These are phyloP conservation scores for Xylariaceae sp. DNA, from an alignment of 2,329 filamentous ascomycete species.

Conservation along the genomic window DNA sequence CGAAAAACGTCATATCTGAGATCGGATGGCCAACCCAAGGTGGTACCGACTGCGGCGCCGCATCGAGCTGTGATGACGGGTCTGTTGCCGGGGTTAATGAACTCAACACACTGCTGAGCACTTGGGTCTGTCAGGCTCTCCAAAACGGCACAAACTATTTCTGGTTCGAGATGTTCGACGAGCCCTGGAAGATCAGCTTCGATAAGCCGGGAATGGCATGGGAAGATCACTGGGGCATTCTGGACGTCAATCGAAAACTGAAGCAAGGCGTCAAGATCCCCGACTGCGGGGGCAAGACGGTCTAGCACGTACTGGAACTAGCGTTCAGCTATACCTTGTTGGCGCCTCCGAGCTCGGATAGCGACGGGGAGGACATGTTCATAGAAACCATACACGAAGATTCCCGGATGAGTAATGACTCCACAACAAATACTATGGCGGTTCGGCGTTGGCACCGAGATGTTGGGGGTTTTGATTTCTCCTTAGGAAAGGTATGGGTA, in stretches of 20 bases:
- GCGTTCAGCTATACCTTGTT: not conserved
- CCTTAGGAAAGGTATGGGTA: not conserved
- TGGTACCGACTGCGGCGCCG: constrained; percentile 69
- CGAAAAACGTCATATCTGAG: constrained; percentile 79
- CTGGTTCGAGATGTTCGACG: constrained; percentile 96
- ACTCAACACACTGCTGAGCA: constrained; percentile 80
- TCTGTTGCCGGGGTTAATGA: constrained; percentile 74
- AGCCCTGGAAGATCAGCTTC: constrained; percentile 85
- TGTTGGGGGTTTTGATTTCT: not conserved
- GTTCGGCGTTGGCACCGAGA: constrained; percentile 10
- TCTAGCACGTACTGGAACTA: constrained; percentile 34
- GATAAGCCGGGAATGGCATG: constrained; percentile 67
- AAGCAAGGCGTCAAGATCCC: constrained; percentile 84
- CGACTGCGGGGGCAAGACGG: constrained; percentile 73
- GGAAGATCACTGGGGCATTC: constrained; percentile 94
- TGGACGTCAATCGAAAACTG: constrained; percentile 79
- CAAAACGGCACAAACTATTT: constrained; percentile 87
- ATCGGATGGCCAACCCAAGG: constrained; percentile 86
- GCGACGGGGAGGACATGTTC: not conserved
- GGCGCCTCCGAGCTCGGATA: not conserved
- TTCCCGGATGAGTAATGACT: constrained; percentile 3
- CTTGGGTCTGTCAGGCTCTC: constrained; percentile 78
- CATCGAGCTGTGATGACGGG: constrained; percentile 55
- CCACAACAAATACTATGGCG: constrained; percentile 1
- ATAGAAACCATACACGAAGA: not conserved